Conservation (phyloP, 2,329 filamentous ascomycete species). For the Monosporascus sp. region DNA sequence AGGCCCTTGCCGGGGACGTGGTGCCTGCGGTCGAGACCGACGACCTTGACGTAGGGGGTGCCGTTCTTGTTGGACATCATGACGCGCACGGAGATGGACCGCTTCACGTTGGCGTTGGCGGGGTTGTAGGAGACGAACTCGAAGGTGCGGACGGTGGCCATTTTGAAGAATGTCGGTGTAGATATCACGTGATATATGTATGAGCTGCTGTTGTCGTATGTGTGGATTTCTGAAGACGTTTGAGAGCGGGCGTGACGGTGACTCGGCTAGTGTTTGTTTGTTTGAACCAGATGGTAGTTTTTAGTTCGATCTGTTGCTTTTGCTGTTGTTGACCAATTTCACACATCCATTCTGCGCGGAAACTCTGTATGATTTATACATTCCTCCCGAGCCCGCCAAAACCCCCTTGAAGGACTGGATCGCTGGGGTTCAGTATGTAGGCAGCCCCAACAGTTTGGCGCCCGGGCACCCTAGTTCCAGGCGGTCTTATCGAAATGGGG, state of each 20-base stretch:
- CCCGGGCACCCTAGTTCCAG: not conserved
- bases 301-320: too few relatives aligned
- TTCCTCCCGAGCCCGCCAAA: not conserved
- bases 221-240: too few relatives aligned
- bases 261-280: too few relatives aligned
- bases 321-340: too few relatives aligned
- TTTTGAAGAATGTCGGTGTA: not conserved
- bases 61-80: not conserved
- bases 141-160: not conserved
- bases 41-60: not conserved
- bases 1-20: constrained; percentile 1
- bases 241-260: too few relatives aligned
- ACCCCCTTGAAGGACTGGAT: not conserved
- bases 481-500: not conserved
- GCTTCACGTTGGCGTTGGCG: constrained; percentile 1
- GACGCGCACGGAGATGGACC: not conserved
- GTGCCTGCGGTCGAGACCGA: not conserved
- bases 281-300: too few relatives aligned
- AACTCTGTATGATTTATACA: not conserved
- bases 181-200: not conserved
- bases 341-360: too few relatives aligned
- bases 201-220: not conserved
- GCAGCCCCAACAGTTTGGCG: not conserved
- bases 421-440: not conserved
- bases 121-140: constrained; percentile 3